These are phyloP conservation scores for Alternaria arborescens DNA, from an alignment of 2,329 filamentous ascomycete genomes.

Conservation along the genomic window DNA sequence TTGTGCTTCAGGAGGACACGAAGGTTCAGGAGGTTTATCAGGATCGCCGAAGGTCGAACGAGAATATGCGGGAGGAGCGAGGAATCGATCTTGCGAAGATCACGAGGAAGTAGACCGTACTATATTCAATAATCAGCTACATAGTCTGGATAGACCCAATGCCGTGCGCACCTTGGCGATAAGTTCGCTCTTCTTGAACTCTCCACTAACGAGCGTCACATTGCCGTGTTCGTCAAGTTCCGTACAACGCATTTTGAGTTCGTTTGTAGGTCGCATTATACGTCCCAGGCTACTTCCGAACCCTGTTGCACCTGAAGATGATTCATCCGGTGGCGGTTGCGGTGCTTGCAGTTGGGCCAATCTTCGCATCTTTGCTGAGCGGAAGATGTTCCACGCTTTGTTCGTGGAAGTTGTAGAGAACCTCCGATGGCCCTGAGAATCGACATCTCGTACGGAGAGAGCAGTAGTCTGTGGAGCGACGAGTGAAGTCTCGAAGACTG, in stretches of 20 bases:
- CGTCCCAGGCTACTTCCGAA: slow-evolving; percentile 65
- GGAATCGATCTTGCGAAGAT: slow-evolving; percentile 97
- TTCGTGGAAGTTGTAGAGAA: slow-evolving; percentile 24
- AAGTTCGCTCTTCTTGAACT: slow-evolving; percentile 97
- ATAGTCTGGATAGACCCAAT: not conserved
- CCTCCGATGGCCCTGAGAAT: not conserved
- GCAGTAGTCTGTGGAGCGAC: not conserved
- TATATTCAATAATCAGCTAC: slow-evolving; percentile 49
- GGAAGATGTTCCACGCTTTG: slow-evolving; percentile 38
- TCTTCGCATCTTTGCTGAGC: slow-evolving; percentile 44
- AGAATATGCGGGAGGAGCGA: slow-evolving; percentile 95
- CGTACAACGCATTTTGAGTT: slow-evolving; percentile 88
- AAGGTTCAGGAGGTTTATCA: slow-evolving; percentile 95
- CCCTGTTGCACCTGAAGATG: slow-evolving; percentile 55
- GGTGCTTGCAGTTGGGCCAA: slow-evolving; percentile 64
- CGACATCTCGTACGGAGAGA: not conserved
- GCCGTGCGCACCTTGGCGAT: slow-evolving; percentile 78
- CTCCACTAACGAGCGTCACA: slow-evolving; percentile 89
- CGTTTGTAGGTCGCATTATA: slow-evolving; percentile 80
- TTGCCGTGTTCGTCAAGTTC: slow-evolving; percentile 93
- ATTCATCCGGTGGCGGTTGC: slow-evolving; percentile 66
- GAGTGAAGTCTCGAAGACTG: slow-evolving; percentile 8
- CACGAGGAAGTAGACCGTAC: slow-evolving; percentile 92
- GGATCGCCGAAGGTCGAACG: slow-evolving; percentile 88
- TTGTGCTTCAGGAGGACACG: slow-evolving; percentile 95